phyloP scores from a whole-genome alignment of 164 flowering plant species.

The Magnolia sinica region DNA sequence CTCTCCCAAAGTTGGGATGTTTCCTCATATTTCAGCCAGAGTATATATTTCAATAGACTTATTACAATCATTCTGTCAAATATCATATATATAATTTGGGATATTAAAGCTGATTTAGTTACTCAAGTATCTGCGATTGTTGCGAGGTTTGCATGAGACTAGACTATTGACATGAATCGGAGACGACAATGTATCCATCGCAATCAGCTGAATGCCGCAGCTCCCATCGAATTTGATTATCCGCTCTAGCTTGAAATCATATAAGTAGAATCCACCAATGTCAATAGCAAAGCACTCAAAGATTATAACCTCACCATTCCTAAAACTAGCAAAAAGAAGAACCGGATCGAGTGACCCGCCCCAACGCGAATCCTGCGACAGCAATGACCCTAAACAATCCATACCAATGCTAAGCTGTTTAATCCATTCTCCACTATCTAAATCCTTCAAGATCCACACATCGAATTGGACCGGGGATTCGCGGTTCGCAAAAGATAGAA shows the following conservation, averaged over 20 bases:
- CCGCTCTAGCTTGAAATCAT: neutral
- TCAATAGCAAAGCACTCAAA: neutral
- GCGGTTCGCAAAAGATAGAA: neutral
- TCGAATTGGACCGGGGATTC: neutral
- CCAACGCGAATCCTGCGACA: neutral
- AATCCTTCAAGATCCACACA: slow-evolving; percentile 1
- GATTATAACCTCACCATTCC: neutral
- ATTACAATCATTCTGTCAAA: too few relatives aligned
- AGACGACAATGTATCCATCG: neutral
- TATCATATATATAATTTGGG: too few relatives aligned
- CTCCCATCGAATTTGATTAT: neutral
- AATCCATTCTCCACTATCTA: neutral
- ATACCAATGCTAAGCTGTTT: neutral
- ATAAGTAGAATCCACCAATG: neutral
- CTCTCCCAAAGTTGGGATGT: too few relatives aligned
- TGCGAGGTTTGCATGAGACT: neutral
- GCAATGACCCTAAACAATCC: neutral
- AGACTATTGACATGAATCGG: neutral
- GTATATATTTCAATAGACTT: too few relatives aligned
- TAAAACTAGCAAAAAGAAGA: neutral
- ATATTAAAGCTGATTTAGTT: too few relatives aligned
- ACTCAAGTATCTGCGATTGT: neutral
- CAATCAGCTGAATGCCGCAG: neutral
- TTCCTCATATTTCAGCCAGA: too few relatives aligned
- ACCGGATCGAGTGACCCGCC: neutral